These are phyloP conservation scores for Rhodotorula mucilaginosa DNA, from an alignment of 1,284 basidiomycete genomes.

Conservation along the genomic window DNA sequence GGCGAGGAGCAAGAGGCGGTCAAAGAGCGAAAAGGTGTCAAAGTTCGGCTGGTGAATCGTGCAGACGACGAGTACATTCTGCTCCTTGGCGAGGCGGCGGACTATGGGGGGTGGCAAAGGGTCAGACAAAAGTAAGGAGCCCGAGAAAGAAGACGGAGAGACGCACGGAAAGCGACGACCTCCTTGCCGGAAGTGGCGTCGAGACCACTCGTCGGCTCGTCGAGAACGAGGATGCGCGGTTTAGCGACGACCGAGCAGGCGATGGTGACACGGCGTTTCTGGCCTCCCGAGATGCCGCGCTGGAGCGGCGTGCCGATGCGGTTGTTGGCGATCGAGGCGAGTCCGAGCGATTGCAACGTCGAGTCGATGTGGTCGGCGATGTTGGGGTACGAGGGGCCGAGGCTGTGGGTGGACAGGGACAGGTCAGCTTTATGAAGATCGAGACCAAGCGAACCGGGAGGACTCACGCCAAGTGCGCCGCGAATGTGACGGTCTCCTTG, in stretches of 20 bases:
- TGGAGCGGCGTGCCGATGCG: slow-evolving; percentile 51
- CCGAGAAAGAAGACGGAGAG: no score
- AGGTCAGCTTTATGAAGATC: neutral
- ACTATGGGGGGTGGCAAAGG: no score
- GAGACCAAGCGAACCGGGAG: no score
- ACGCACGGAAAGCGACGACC: slow-evolving; percentile 43
- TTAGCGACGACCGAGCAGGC: slow-evolving; percentile 49
- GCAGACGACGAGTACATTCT: slow-evolving; percentile 46
- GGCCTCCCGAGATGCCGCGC: slow-evolving; percentile 52
- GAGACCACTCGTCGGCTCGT: slow-evolving; percentile 50
- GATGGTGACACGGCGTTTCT: slow-evolving; percentile 49
- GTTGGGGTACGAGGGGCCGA: slow-evolving; percentile 10
- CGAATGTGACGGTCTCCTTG: slow-evolving; percentile 48
- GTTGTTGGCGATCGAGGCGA: slow-evolving; percentile 43
- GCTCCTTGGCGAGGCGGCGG: slow-evolving; percentile 37
- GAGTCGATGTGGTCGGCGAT: slow-evolving; percentile 35
- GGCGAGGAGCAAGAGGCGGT: slow-evolving; percentile 45
- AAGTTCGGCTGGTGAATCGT: slow-evolving; percentile 51
- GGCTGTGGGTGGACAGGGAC: slow-evolving; percentile 1
- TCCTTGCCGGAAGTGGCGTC: slow-evolving; percentile 45
- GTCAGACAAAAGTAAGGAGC: no score
- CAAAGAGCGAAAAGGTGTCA: slow-evolving; percentile 48
- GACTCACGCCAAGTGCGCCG: slow-evolving; percentile 44
- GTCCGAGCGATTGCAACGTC: slow-evolving; percentile 46
- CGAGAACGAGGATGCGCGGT: slow-evolving; percentile 50